Conservation (phyloP, 2,329 filamentous ascomycete genomes). For the Byssothecium circinans region DNA sequence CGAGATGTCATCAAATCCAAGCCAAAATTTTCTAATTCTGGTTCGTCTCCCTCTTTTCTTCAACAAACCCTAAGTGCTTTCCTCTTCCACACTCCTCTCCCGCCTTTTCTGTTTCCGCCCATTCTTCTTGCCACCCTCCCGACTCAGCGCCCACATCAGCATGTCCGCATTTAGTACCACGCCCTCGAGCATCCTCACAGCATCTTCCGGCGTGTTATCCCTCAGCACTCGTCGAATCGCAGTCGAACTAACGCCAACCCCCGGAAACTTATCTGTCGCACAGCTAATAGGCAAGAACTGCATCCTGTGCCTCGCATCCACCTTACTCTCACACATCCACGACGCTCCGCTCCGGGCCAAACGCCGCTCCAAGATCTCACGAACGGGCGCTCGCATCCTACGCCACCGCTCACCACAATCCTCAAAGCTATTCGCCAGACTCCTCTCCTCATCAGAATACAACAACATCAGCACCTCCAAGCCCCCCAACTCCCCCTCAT, state of each 20-base stretch:
- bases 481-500: not conserved
- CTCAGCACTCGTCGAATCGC: not conserved
- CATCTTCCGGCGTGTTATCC: not conserved
- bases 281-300: not conserved
- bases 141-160: not conserved
- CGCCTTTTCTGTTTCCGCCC: not conserved
- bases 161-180: not conserved
- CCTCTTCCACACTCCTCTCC: no score
- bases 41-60: no score
- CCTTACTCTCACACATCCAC: not conserved
- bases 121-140: not conserved
- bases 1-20: no score
- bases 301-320: not conserved
- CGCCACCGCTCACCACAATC: not conserved
- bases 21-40: no score
- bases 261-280: not conserved
- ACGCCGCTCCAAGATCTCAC: not conserved
- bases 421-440: no score
- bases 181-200: not conserved
- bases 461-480: not conserved
- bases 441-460: not conserved
- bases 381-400: not conserved
- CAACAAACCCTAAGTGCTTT: no score
- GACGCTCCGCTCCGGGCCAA: not conserved
- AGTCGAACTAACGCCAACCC: not conserved